Evolutionary conservation across 169 alveolate species (phyloP), one percentile per base, ranked within the genome.

Genomic region (Eimeria zaria): DNA sequence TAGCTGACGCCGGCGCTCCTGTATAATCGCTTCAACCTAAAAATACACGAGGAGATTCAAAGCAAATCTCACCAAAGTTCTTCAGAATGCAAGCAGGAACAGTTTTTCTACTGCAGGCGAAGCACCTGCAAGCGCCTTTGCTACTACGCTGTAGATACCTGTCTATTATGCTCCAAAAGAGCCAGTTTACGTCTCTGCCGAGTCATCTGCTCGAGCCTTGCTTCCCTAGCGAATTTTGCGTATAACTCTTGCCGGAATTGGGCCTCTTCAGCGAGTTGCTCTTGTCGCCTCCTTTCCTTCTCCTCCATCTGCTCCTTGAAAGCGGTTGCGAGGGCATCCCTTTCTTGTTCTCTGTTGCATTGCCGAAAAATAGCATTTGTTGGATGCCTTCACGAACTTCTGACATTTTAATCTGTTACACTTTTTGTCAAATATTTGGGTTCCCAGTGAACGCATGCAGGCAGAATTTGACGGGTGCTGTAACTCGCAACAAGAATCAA

Each of bases 191-290:
- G 95, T 95, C 97, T 97, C 89, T 98, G 97, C 48, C 96, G 98
- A 95, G 97, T 98, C 97, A 98, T 95, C 95, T 98, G 97, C 89
- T 98, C 99, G 44, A 98, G 81, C 90, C 97, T 90, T 73, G 97
- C 99, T 90, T 98, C 99, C 53, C 97, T 98, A 58, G 99, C 99
- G 91, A 98, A 98, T 92, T 98, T 98, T 39, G 97, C 97, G 97
- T 97, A 96, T 96, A 98, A 97, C 83, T 95, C 91, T 81, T 95
- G 96, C 95, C 98, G 97, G 92, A 97, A 97, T 48, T 97, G 98
- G 39, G 97, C 96, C 97, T 98, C 99, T 97, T 97, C 96, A 92
- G 97, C 96, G 92, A 88, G 95, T 69, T 97, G 98, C 76, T 97
- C 98, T 67, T 91, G 97, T 62, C 96, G 87, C 48, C 76, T 85